Conservation (phyloP, 306 rosid species). For the Glycine soja region DNA sequence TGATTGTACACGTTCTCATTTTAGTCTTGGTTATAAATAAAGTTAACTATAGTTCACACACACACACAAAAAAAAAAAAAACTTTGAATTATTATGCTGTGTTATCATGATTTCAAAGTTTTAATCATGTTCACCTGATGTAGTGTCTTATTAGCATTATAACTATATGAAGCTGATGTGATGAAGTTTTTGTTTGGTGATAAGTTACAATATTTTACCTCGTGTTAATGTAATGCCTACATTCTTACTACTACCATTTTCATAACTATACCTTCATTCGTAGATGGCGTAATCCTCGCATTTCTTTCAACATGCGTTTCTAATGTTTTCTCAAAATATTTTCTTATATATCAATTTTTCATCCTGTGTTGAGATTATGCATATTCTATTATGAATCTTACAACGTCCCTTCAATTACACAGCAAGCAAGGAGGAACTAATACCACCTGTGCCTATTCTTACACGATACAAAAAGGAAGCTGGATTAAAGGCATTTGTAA, state of each 20-base stretch:
- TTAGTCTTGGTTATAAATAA: conserved; percentile 2
- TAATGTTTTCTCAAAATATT: conserved; percentile 12
- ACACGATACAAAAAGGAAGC: conserved; percentile 89
- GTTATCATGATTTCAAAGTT: conserved; percentile 6
- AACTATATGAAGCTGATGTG: neutral
- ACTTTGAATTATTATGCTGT: conserved; percentile 15
- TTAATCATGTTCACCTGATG: conserved; percentile 13
- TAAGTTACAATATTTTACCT: neutral
- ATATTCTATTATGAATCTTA: conserved; percentile 42
- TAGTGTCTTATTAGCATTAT: conserved; percentile 15
- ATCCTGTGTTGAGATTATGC: conserved; percentile 35
- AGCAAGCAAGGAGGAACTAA: conserved; percentile 91
- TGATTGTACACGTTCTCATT: neutral
- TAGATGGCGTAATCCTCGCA: conserved; percentile 11
- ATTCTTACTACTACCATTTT: conserved; percentile 24
- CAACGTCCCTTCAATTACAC: conserved; percentile 50
- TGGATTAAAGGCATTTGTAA: conserved; percentile 97
- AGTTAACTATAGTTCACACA: neutral
- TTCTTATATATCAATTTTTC: conserved; percentile 19
- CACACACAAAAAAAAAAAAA: too few species aligned
- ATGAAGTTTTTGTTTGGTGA: conserved; percentile 23
- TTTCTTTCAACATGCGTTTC: conserved; percentile 21
- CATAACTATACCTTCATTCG: conserved; percentile 22
- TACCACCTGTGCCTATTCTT: conserved; percentile 93
- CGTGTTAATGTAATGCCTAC: conserved; percentile 1